Base-by-base conservation (phyloP, 768 basidiomycete species). In the Leucocoprinus birnbaumii region DNA sequence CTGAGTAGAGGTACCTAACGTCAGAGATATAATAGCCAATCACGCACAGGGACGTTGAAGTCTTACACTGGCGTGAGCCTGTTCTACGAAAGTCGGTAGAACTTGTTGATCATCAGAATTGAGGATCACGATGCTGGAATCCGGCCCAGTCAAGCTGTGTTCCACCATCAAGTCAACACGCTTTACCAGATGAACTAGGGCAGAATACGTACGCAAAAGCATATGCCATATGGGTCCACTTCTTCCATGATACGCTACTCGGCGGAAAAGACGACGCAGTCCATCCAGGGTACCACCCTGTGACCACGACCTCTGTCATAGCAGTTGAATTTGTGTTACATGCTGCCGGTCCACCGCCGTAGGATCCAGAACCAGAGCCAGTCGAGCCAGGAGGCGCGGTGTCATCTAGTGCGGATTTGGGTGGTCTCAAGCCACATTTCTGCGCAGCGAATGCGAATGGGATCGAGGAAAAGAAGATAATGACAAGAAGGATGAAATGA, bases 31-130 rank as follows among this genome's bases (percentile, higher is more conserved):
- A n/a, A n/a, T n/a, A 16, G 40, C 21, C 21, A 22, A 44, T 19
- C 11, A 18, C 3, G n/a, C 22, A 19, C n/a, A 13, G 14, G 1
- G n/a, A 66, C 71, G 18, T 38, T 38, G 38, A 14, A 4, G n/a
- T 14, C 38, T 5, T 53, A 75, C 78, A 61, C 78, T 62, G 2
- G 64, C 51, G 26, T 76, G 68, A 5, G 78, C 77, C 3, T 70
- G 59, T 3, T 66, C 38, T 2, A 89, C 86, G 53, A 89, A 89
- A 6, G 69, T 55, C 0, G 78, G 77, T 7, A 89, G 69, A 0
- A 79, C 51, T 31, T 61, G 49, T 37, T 69, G 66, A 50, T 82
- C 77, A 0, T 78, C 76, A 11, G 61, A 58, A 34, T 70, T 67
- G 53, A 79, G 59, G 14, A 62, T 63, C 8, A 77, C 58, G 18